These are phyloP conservation scores for Tetracladium marchalianum DNA, from an alignment of 495 filamentous ascomycete species.

Conservation along the genomic window DNA sequence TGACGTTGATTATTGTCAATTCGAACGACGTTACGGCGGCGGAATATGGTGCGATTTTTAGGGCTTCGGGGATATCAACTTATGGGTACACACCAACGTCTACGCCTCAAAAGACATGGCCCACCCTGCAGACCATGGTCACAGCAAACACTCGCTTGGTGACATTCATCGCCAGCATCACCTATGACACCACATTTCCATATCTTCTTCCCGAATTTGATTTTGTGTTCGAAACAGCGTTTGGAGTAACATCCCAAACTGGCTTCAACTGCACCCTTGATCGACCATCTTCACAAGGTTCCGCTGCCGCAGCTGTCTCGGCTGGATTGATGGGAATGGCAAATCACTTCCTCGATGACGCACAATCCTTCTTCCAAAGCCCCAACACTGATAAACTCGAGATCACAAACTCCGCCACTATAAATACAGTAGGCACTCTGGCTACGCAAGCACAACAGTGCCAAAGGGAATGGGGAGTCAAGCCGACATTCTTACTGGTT, in stretches of 20 bases:
- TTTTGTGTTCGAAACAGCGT: slow-evolving; percentile 65
- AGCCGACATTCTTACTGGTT: slow-evolving; percentile 51
- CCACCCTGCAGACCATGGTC: slow-evolving; percentile 54
- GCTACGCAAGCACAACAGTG: slow-evolving; percentile 47
- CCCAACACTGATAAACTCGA: slow-evolving; percentile 43
- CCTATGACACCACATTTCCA: slow-evolving; percentile 33
- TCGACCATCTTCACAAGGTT: slow-evolving; percentile 33
- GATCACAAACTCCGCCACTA: slow-evolving; percentile 41
- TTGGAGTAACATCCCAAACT: slow-evolving; percentile 41
- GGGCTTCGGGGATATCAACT: slow-evolving; percentile 39
- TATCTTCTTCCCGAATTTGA: slow-evolving; percentile 63
- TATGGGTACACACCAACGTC: slow-evolving; percentile 46
- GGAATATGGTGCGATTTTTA: slow-evolving; percentile 44
- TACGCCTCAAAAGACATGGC: slow-evolving; percentile 40
- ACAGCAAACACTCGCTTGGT: slow-evolving; percentile 47
- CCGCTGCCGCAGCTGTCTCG: slow-evolving; percentile 33
- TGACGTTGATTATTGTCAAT: slow-evolving; percentile 63
- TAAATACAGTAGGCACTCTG: slow-evolving; percentile 40
- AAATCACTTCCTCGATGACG: slow-evolving; percentile 64
- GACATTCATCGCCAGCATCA: slow-evolving; percentile 50
- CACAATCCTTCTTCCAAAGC: slow-evolving; percentile 42
- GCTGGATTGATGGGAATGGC: slow-evolving; percentile 44
- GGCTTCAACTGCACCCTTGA: slow-evolving; percentile 53
- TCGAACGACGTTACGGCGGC: slow-evolving; percentile 40
- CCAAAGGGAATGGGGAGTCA: slow-evolving; percentile 37